A percentile compares a stretch with the other conserved stretches of the same genome.
Conservation (phyloP, 169 alveolate genomes). For the Eimeria sp. region DNA sequence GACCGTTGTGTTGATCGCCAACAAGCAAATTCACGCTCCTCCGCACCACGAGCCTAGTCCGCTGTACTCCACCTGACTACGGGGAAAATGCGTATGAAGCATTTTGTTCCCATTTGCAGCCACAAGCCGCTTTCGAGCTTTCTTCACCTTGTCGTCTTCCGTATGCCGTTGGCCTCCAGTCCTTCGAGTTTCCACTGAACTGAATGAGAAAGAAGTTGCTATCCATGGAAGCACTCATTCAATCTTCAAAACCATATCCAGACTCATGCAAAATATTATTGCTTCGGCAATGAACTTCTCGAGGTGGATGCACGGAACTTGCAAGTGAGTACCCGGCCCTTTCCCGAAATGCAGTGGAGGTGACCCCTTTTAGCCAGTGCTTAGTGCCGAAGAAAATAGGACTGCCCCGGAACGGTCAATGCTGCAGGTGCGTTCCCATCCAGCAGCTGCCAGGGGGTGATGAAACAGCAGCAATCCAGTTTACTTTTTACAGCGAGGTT, state of each 20-base stretch:
- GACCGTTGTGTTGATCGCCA: background rate
- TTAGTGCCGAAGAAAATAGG: background rate
- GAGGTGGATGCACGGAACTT: constrained; percentile 95
- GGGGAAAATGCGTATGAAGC: background rate
- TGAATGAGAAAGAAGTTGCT: constrained; percentile 91
- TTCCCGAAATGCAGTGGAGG: background rate
- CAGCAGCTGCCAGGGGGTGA: constrained; percentile 86
- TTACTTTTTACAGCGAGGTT: constrained; percentile 86
- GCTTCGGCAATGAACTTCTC: constrained; percentile 91
- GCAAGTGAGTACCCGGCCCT: constrained; percentile 84
- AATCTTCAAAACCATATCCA: constrained; percentile 91
- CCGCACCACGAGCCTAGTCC: background rate
- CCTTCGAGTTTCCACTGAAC: constrained; percentile 85
- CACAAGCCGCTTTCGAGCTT: constrained; percentile 85
- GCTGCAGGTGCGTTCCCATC: constrained; percentile 80
- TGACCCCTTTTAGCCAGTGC: no score
- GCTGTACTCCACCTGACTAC: background rate
- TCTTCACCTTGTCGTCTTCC: constrained; percentile 81
- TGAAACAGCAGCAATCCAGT: constrained; percentile 75
- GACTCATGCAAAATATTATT: constrained; percentile 91
- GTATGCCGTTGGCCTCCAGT: constrained; percentile 83
- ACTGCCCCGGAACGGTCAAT: background rate
- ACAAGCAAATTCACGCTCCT: background rate
- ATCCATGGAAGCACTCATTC: constrained; percentile 93
- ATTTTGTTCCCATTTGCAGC: constrained; percentile 86